A percentile compares a stretch with the other conserved stretches of the same genome.
phyloP scores from a whole-genome alignment of 2,329 filamentous ascomycete genomes.

The Beauveria australis region DNA sequence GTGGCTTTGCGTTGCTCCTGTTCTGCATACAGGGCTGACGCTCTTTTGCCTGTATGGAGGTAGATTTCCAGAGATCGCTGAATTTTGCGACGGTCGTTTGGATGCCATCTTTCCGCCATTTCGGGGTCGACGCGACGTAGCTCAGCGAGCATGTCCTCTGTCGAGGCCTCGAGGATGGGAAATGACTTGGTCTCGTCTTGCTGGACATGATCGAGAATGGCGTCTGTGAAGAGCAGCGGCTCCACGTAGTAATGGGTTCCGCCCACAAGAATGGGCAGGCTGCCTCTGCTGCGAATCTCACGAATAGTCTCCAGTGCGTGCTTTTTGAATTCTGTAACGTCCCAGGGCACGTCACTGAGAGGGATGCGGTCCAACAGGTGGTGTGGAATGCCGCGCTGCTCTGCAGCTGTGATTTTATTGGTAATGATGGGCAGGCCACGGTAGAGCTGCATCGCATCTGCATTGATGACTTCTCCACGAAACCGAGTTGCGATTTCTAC shows the following conservation, averaged over 20 bases:
- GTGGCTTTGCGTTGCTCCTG: conserved; percentile 45
- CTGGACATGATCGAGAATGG: conserved; percentile 40
- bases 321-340: conserved; percentile 66
- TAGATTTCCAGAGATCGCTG: conserved; percentile 84
- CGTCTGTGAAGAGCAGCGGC: conserved; percentile 67
- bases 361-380: conserved; percentile 77
- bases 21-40: conserved; percentile 80
- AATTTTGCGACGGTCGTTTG: conserved; percentile 86
- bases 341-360: conserved; percentile 73
- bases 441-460: conserved; percentile 98
- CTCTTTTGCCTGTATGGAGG: conserved; percentile 68
- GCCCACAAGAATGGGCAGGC: conserved; percentile 82
- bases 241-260: conserved; percentile 96
- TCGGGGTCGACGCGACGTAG: conserved; percentile 74
- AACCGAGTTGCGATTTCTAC: conserved; percentile 76
- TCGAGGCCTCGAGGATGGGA: conserved; percentile 64
- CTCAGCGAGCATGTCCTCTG: conserved; percentile 63
- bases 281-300: conserved; percentile 70
- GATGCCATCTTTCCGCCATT: conserved; percentile 91
- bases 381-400: conserved; percentile 74
- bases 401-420: conserved; percentile 74
- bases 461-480: conserved; percentile 92
- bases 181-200: conserved; percentile 35
- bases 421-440: conserved; percentile 86
- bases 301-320: conserved; percentile 61